Evolutionary conservation across 2,329 filamentous ascomycete species (phyloP).

Genomic region (Laburnicola sp.): DNA sequence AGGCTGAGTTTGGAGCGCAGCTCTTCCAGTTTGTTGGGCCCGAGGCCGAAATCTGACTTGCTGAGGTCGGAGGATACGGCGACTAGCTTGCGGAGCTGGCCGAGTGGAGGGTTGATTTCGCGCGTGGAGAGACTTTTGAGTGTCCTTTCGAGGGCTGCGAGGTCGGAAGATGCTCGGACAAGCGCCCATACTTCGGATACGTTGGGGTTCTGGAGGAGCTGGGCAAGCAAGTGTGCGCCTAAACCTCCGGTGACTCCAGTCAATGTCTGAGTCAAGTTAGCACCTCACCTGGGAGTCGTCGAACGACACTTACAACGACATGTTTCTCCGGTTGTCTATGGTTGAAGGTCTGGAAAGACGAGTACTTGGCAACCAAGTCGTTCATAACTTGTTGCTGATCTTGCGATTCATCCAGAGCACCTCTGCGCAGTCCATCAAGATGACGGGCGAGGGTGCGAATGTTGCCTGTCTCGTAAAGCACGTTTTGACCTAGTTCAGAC

Average conservation of each 20-base stretch:
- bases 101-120: constrained; percentile 39
- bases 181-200: constrained; percentile 55
- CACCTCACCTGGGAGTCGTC: background rate
- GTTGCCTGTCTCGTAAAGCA: constrained; percentile 62
- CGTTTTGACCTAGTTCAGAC: constrained; percentile 55
- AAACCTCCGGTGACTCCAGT: constrained; percentile 69
- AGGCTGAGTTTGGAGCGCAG: constrained; percentile 38
- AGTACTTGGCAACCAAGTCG: constrained; percentile 52
- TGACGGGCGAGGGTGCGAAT: constrained; percentile 52
- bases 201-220: constrained; percentile 32
- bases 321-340: constrained; percentile 6
- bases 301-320: constrained; percentile 16
- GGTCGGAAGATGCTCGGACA: constrained; percentile 51
- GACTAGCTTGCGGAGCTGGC: constrained; percentile 34
- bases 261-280: constrained; percentile 47
- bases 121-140: constrained; percentile 41
- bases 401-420: constrained; percentile 35
- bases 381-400: constrained; percentile 51
- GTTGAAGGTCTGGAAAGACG: constrained; percentile 34
- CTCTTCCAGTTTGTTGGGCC: constrained; percentile 16
- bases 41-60: constrained; percentile 48
- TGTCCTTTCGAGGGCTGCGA: constrained; percentile 41
- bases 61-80: constrained; percentile 49
- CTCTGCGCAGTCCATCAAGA: constrained; percentile 50
- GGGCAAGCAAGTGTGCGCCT: constrained; percentile 60